These are phyloP conservation scores for Neonectria faginata DNA, from an alignment of 2,329 filamentous ascomycete genomes.

Conservation along the genomic window DNA sequence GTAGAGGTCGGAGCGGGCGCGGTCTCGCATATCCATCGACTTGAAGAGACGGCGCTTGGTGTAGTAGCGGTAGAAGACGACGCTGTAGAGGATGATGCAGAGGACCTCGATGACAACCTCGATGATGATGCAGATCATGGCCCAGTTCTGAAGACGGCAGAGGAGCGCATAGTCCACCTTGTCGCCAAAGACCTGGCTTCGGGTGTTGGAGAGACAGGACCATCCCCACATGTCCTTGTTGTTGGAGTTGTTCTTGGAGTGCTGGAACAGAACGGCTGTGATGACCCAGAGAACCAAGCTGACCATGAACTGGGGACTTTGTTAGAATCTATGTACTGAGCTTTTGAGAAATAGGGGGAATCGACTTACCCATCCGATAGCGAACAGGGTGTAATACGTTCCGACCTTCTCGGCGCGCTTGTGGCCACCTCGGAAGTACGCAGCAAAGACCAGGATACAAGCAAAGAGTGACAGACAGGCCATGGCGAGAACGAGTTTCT, in stretches of 20 bases:
- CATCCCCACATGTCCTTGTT: conserved; percentile 98
- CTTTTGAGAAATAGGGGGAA: neutral
- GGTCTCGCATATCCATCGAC: conserved; percentile 96
- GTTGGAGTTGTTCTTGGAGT: conserved; percentile 73
- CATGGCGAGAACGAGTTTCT: conserved; percentile 83
- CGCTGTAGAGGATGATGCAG: conserved; percentile 90
- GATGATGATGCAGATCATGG: conserved; percentile 95
- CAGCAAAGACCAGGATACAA: conserved; percentile 83
- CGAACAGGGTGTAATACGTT: conserved; percentile 95
- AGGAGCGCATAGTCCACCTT: conserved; percentile 90
- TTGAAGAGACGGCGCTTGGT: conserved; percentile 95
- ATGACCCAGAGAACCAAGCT: conserved; percentile 93
- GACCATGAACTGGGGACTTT: conserved; percentile 74
- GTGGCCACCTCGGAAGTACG: conserved; percentile 91
- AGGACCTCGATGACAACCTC: conserved; percentile 94
- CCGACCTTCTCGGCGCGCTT: conserved; percentile 89
- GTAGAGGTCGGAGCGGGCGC: conserved; percentile 93
- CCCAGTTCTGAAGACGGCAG: conserved; percentile 94
- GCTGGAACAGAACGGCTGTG: conserved; percentile 86
- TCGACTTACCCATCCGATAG: conserved; percentile 75
- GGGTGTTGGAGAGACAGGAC: conserved; percentile 92
- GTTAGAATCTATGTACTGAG: conserved; percentile 18
- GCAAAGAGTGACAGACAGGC: conserved; percentile 83
- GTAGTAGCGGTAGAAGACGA: conserved; percentile 98
- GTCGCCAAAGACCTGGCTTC: conserved; percentile 79